These are phyloP conservation scores for Aspergillus sergii DNA, from an alignment of 2,329 filamentous ascomycete species.

Conservation along the genomic window DNA sequence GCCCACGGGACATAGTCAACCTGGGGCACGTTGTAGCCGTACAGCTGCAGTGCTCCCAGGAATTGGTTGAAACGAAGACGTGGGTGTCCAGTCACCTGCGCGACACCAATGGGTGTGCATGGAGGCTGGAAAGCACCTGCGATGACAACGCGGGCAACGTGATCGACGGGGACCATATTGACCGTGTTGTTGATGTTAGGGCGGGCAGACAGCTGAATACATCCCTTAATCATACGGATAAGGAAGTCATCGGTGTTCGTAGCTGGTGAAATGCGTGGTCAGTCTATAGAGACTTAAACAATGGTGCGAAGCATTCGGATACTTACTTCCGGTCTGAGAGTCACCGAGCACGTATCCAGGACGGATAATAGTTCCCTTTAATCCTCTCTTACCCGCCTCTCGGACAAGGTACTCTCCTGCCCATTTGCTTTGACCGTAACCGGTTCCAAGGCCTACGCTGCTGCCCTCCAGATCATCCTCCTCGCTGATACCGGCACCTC, in stretches of 20 bases:
- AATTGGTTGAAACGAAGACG: conserved; percentile 77
- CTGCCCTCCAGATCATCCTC: conserved; percentile 78
- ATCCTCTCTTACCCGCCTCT: conserved; percentile 75
- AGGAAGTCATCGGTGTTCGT: conserved; percentile 89
- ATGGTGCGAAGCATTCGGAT: neutral
- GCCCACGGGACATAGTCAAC: conserved; percentile 72
- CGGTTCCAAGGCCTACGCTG: conserved; percentile 74
- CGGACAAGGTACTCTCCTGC: conserved; percentile 71
- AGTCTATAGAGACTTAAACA: neutral
- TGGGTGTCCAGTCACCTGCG: conserved; percentile 79
- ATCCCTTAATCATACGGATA: conserved; percentile 83
- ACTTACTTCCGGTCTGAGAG: conserved; percentile 60
- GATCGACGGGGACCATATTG: conserved; percentile 84
- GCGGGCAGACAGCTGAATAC: conserved; percentile 72
- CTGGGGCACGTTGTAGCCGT: conserved; percentile 71
- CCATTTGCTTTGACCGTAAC: conserved; percentile 94
- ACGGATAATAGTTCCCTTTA: conserved; percentile 74
- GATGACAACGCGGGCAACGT: conserved; percentile 79
- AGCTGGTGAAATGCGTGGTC: conserved; percentile 38
- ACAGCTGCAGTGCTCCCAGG: conserved; percentile 68
- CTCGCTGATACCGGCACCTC: conserved; percentile 69
- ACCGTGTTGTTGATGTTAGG: conserved; percentile 83
- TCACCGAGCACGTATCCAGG: conserved; percentile 86
- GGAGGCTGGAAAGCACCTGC: conserved; percentile 70
- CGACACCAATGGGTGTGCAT: conserved; percentile 59